A percentile compares a stretch with the other conserved stretches of the same genome.
Conservation (phyloP, 805 yeast species). For the Priceomyces castillae region DNA sequence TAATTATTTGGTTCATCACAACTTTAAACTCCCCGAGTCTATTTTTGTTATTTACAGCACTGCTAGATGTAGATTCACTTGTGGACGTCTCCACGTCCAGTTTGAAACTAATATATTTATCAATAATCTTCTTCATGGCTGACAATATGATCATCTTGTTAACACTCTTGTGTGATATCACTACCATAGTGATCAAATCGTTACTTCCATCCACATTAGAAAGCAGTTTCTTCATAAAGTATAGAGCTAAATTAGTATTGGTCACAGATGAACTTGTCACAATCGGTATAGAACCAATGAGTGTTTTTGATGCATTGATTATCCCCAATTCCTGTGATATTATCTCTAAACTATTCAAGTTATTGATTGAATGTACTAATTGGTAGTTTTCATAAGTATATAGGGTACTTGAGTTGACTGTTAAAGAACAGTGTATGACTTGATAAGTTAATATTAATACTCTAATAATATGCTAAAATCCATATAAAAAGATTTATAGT, state of each 20-base stretch:
- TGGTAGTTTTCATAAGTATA: constrained; percentile 54
- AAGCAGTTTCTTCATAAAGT: constrained; percentile 48
- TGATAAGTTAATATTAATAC: constrained; percentile 13
- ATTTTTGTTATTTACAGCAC: constrained; percentile 15
- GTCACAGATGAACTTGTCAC: constrained; percentile 22
- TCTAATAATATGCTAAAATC: neutral
- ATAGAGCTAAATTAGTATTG: constrained; percentile 34
- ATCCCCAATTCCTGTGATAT: constrained; percentile 53
- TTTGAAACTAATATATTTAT: constrained; percentile 45
- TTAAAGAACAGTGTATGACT: constrained; percentile 49
- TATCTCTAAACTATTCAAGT: constrained; percentile 51
- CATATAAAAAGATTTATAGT: neutral
- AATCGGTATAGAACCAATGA: constrained; percentile 38
- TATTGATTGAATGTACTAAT: constrained; percentile 38
- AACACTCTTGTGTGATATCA: constrained; percentile 44
- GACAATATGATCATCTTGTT: constrained; percentile 46
- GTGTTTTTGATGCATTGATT: constrained; percentile 47
- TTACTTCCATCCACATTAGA: constrained; percentile 41
- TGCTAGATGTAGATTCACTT: constrained; percentile 6
- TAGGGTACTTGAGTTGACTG: constrained; percentile 56
- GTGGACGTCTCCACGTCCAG: constrained; percentile 19
- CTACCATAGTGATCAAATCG: constrained; percentile 52
- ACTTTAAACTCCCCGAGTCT: constrained; percentile 52
- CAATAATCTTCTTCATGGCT: constrained; percentile 49
- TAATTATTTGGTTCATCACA: constrained; percentile 54